phyloP scores from a whole-genome alignment of 2,329 filamentous ascomycete genomes.

The Colletotrichum eremochloae region DNA sequence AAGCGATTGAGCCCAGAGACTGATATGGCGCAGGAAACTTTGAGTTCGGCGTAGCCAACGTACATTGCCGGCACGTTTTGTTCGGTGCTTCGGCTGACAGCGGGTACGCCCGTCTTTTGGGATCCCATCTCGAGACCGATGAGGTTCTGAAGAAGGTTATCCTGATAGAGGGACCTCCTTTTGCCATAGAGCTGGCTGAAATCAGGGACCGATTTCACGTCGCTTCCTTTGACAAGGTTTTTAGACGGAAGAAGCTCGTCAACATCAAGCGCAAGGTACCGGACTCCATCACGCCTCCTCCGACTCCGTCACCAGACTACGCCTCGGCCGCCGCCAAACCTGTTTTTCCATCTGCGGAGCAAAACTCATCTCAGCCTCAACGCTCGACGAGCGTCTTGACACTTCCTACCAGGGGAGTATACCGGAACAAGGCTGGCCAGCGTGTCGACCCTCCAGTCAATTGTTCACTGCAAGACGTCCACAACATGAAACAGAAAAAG shows the following conservation, averaged over 20 bases:
- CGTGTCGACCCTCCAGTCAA: conserved; percentile 47
- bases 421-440: conserved; percentile 47
- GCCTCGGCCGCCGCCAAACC: conserved; percentile 39
- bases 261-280: conserved; percentile 43
- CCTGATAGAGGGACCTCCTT: conserved; percentile 55
- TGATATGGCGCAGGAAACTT: conserved; percentile 47
- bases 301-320: conserved; percentile 43
- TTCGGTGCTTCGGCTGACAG: conserved; percentile 59
- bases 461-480: conserved; percentile 43
- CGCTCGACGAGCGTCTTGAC: not conserved
- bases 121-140: conserved; percentile 47
- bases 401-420: conserved; percentile 10
- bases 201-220: conserved; percentile 48
- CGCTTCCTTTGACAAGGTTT: conserved; percentile 45
- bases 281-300: conserved; percentile 43
- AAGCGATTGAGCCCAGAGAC: not conserved
- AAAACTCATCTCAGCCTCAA: not conserved
- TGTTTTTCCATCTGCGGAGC: not conserved
- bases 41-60: conserved; percentile 51
- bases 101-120: conserved; percentile 57
- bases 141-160: conserved; percentile 50
- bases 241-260: conserved; percentile 46
- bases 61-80: conserved; percentile 56
- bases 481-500: conserved; percentile 47
- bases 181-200: conserved; percentile 52